phyloP scores from a whole-genome alignment of 2,329 filamentous ascomycete species.

The Pseudofabraea citricarpa region DNA sequence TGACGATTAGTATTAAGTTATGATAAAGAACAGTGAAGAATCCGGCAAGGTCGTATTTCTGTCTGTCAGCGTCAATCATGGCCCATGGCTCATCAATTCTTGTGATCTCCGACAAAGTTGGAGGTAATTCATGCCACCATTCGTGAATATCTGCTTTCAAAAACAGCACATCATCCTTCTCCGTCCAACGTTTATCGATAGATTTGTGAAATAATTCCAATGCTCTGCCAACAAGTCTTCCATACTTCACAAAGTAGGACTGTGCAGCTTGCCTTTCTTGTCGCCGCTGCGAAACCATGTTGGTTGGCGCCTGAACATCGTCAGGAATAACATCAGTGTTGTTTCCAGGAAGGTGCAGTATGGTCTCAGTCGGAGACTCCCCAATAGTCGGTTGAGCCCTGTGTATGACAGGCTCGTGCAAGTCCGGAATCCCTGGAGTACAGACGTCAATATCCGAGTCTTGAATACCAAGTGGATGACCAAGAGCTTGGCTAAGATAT shows the following conservation, averaged over 20 bases:
- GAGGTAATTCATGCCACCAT: neutral
- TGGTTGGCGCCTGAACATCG: neutral
- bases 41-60: neutral
- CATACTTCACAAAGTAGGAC: neutral
- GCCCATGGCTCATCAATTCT: neutral
- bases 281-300: neutral
- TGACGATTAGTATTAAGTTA: neutral
- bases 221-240: neutral
- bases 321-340: neutral
- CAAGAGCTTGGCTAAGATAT: slow-evolving; percentile 31
- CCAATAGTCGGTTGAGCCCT: neutral
- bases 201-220: neutral
- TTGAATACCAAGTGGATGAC: slow-evolving; percentile 30
- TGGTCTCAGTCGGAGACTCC: neutral
- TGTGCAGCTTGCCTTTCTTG: neutral
- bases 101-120: neutral
- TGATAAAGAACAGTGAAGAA: neutral
- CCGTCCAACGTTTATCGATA: neutral
- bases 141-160: neutral
- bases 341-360: neutral
- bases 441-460: slow-evolving; percentile 35
- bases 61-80: neutral
- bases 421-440: slow-evolving; percentile 24
- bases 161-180: neutral
- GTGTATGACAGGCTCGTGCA: slow-evolving; percentile 18